These are phyloP conservation scores for Sporisorium graminicola DNA, from an alignment of 1,284 basidiomycete species.

Conservation along the genomic window DNA sequence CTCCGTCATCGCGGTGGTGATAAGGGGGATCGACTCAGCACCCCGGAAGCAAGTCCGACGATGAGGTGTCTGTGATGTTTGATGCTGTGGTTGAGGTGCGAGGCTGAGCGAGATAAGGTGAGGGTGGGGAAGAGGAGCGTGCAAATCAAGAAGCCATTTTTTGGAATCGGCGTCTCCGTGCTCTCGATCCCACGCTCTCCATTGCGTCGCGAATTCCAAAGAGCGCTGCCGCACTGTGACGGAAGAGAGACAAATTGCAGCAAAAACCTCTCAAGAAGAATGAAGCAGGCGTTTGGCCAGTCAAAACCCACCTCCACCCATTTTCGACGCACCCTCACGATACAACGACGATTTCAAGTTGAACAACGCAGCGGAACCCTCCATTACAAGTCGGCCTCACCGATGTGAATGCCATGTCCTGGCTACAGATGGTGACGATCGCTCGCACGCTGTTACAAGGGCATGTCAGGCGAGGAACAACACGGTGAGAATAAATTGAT, in stretches of 20 bases:
- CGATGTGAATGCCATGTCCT: background rate
- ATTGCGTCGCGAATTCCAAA: background rate
- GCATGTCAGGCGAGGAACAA: background rate
- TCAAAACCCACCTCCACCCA: conserved; percentile 8
- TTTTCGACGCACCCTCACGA: background rate
- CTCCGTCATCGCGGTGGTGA: conserved; percentile 24
- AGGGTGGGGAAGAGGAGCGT: background rate
- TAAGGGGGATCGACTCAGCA: background rate
- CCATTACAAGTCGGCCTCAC: background rate
- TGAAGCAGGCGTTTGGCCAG: background rate
- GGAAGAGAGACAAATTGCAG: background rate
- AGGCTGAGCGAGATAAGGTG: background rate
- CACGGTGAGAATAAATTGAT: background rate
- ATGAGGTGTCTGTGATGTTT: too few relatives aligned
- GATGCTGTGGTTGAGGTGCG: background rate
- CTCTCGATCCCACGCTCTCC: conserved; percentile 9
- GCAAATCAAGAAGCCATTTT: background rate
- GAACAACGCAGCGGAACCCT: too few relatives aligned
- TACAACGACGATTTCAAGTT: background rate
- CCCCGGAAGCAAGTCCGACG: conserved; percentile 7
- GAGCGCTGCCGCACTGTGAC: conserved; percentile 11
- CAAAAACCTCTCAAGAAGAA: background rate
- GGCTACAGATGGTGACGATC: background rate
- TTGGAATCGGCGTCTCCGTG: conserved; percentile 5
- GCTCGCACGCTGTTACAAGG: too few relatives aligned